phyloP scores from a whole-genome alignment of 2,329 filamentous ascomycete species.

The Rhynchosporium agropyri region DNA sequence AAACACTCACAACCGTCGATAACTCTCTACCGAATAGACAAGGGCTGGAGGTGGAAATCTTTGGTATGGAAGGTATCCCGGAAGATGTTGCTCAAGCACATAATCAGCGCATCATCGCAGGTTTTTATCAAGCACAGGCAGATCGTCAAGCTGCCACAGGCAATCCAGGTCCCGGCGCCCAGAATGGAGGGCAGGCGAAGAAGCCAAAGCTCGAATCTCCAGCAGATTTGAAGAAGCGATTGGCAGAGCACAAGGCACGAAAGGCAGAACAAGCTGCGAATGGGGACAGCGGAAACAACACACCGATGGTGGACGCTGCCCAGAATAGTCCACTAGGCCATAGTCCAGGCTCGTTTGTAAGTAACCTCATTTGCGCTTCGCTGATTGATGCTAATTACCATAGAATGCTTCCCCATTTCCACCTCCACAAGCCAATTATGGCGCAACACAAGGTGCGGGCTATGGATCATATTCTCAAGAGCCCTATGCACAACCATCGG shows the following conservation, averaged over 20 bases:
- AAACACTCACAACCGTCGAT: constrained; percentile 82
- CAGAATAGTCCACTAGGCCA: constrained; percentile 54
- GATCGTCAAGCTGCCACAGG: constrained; percentile 81
- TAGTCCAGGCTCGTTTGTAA: constrained; percentile 60
- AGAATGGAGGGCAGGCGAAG: constrained; percentile 66
- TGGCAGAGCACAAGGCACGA: constrained; percentile 76
- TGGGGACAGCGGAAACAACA: constrained; percentile 57
- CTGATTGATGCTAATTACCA: constrained; percentile 23
- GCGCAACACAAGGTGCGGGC: constrained; percentile 39
- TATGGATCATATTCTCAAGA: constrained; percentile 44
- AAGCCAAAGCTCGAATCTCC: constrained; percentile 74
- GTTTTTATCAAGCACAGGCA: constrained; percentile 83
- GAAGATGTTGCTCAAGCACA: constrained; percentile 82
- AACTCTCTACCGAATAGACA: constrained; percentile 88
- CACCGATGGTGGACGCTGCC: constrained; percentile 46
- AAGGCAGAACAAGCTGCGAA: constrained; percentile 59
- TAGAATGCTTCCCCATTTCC: constrained; percentile 42
- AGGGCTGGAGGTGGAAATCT: constrained; percentile 90
- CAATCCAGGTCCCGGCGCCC: constrained; percentile 72
- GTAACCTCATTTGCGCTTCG: constrained; percentile 41
- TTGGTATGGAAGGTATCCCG: constrained; percentile 96
- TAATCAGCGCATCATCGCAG: constrained; percentile 81
- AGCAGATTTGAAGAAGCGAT: constrained; percentile 76
- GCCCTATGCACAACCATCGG: constrained; percentile 43
- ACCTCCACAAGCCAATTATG: constrained; percentile 37